These are phyloP conservation scores for Nicotiana noctiflora DNA, from an alignment of 257 asterid genomes.

Conservation along the genomic window DNA sequence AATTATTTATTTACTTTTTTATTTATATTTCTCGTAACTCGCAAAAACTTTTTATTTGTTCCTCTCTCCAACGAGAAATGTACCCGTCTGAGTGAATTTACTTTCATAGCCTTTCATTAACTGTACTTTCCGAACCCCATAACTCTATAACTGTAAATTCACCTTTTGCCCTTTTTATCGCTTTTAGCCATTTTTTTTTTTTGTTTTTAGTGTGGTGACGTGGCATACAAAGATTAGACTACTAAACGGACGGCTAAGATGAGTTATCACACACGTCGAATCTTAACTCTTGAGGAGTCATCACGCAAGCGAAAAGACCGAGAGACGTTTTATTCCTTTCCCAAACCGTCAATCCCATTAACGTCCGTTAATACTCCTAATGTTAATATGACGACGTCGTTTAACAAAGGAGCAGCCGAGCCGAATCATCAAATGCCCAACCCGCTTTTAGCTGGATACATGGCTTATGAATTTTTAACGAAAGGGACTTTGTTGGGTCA, in stretches of 20 bases:
- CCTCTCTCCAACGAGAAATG: background rate
- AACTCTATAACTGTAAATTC: conserved; percentile 5
- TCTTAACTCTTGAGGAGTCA: conserved; percentile 31
- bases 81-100: background rate
- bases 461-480: conserved; percentile 59
- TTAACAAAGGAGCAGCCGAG: background rate
- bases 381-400: conserved; percentile 23
- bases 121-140: conserved; percentile 7
- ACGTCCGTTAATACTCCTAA: conserved; percentile 24
- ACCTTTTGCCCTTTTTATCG: background rate
- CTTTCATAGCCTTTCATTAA: background rate
- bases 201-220: conserved; percentile 19
- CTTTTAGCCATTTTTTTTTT: conserved; percentile 11
- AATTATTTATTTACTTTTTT: background rate
- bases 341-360: conserved; percentile 29
- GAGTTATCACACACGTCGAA: conserved; percentile 43
- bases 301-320: conserved; percentile 61
- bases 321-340: conserved; percentile 20
- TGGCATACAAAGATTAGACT: conserved; percentile 15
- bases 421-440: conserved; percentile 24
- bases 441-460: conserved; percentile 61
- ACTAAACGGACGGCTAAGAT: conserved; percentile 39
- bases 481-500: conserved; percentile 54
- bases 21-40: background rate
- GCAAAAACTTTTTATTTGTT: background rate